Percentiles rank a stretch among this genome's conserved stretches.
Conservation (phyloP, 2,329 filamentous ascomycete genomes). For the Fusarium sp. region DNA sequence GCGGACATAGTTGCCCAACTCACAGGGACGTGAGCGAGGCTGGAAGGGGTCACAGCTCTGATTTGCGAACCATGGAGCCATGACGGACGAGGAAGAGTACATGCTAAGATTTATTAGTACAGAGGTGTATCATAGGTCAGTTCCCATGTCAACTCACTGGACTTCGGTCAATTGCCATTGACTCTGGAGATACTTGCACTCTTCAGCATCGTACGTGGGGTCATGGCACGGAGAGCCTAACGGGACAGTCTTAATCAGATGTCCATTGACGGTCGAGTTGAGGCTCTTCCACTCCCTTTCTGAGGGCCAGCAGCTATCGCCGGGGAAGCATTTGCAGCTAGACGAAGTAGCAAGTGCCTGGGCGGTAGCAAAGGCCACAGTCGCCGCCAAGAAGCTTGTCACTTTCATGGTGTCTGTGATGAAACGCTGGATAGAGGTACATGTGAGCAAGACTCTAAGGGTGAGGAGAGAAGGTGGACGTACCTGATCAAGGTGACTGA, state of each 20-base stretch:
- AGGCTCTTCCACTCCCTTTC: slow-evolving; percentile 63
- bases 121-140: not conserved
- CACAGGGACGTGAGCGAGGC: slow-evolving; percentile 57
- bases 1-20: slow-evolving; percentile 60
- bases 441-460: not conserved
- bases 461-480: not conserved
- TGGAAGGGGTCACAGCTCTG: slow-evolving; percentile 58
- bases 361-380: slow-evolving; percentile 6
- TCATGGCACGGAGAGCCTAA: slow-evolving; percentile 68
- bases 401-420: slow-evolving; percentile 18
- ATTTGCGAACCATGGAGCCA: slow-evolving; percentile 58
- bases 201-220: slow-evolving; percentile 60
- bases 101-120: slow-evolving; percentile 46
- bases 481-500: slow-evolving; percentile 6
- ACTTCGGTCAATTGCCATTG: slow-evolving; percentile 55
- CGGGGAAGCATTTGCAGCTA: slow-evolving; percentile 34
- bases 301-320: slow-evolving; percentile 64
- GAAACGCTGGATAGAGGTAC: not conserved
- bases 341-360: not conserved
- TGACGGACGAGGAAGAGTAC: slow-evolving; percentile 58
- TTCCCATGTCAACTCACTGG: slow-evolving; percentile 51
- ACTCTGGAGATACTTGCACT: slow-evolving; percentile 58
- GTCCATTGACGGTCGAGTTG: slow-evolving; percentile 66
- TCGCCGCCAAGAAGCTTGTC: slow-evolving; percentile 6
- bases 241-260: slow-evolving; percentile 67